A percentile compares a stretch with the other conserved stretches of the same genome.
Evolutionary conservation across 1,284 basidiomycete genomes (phyloP).

Genomic region (Cutaneotrichosporon mucoides): DNA sequence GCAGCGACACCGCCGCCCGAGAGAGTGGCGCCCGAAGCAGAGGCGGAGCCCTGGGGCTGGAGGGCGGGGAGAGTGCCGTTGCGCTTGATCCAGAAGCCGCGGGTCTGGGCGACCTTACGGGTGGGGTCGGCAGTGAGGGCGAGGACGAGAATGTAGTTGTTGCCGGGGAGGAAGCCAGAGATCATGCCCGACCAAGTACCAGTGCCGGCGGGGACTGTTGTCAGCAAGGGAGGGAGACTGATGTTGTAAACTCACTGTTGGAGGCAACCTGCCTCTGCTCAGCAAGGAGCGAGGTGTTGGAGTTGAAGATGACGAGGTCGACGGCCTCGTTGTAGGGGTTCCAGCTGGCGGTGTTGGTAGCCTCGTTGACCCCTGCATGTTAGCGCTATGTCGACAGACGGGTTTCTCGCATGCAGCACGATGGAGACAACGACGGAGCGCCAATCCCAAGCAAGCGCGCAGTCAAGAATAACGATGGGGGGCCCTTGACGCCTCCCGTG

Average conservation of each 20-base stretch:
- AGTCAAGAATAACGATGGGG: too few species aligned
- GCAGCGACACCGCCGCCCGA: conserved; percentile 22
- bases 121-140: conserved; percentile 7
- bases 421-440: too few species aligned
- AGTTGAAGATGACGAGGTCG: conserved; percentile 18
- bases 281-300: conserved; percentile 5
- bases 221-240: background rate
- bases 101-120: conserved; percentile 17
- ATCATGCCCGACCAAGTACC: conserved; percentile 24
- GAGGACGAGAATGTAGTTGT: conserved; percentile 20
- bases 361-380: conserved; percentile 11
- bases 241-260: conserved; percentile 1
- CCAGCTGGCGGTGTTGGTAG: conserved; percentile 13
- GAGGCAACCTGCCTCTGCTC: conserved; percentile 6
- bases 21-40: too few species aligned
- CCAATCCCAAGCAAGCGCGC: too few species aligned
- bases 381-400: background rate
- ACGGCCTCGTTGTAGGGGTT: conserved; percentile 7
- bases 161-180: conserved; percentile 19
- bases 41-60: background rate
- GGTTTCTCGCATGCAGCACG: too few species aligned
- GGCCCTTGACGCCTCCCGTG: too few species aligned
- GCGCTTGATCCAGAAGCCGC: conserved; percentile 16
- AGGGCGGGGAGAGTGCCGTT: conserved; percentile 15
- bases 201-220: conserved; percentile 14